These are phyloP conservation scores for Cardamine chenopodiifolia DNA, from an alignment of 345 rosid genomes.

Conservation along the genomic window DNA sequence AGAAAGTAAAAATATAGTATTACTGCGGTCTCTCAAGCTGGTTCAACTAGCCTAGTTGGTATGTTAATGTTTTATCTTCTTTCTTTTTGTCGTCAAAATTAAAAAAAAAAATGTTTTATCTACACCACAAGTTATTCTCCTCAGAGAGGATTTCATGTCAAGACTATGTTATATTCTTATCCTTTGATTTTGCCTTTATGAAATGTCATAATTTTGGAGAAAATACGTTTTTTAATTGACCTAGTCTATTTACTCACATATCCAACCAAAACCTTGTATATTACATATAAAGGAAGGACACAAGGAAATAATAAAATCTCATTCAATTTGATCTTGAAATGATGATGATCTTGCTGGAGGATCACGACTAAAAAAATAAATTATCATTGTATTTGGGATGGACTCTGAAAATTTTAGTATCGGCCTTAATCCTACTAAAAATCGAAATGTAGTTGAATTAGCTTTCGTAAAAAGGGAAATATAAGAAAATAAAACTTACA, in stretches of 20 bases:
- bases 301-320: slow-evolving; percentile 19
- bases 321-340: slow-evolving; percentile 18
- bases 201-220: background rate
- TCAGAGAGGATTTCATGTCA: slow-evolving; percentile 1
- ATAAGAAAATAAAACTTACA: no score
- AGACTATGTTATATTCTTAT: slow-evolving; percentile 28
- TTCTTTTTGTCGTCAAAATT: no score
- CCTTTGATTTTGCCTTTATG: slow-evolving; percentile 8
- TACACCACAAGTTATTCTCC: slow-evolving; percentile 13
- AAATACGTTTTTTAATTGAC: background rate
- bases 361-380: slow-evolving; percentile 15
- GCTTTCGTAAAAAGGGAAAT: no score
- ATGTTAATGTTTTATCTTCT: no score
- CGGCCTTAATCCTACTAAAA: no score
- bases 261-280: slow-evolving; percentile 17
- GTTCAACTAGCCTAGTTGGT: background rate
- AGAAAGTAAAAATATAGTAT: no score
- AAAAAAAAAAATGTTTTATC: no score
- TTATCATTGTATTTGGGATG: no score
- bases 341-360: slow-evolving; percentile 77
- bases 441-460: no score
- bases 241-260: slow-evolving; percentile 7
- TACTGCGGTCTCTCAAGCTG: no score
- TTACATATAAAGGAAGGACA: slow-evolving; percentile 12
- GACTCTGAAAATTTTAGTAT: no score